phyloP scores from a whole-genome alignment of 371 early-diverging fungal genomes.

The Lichtheimia ornata region DNA sequence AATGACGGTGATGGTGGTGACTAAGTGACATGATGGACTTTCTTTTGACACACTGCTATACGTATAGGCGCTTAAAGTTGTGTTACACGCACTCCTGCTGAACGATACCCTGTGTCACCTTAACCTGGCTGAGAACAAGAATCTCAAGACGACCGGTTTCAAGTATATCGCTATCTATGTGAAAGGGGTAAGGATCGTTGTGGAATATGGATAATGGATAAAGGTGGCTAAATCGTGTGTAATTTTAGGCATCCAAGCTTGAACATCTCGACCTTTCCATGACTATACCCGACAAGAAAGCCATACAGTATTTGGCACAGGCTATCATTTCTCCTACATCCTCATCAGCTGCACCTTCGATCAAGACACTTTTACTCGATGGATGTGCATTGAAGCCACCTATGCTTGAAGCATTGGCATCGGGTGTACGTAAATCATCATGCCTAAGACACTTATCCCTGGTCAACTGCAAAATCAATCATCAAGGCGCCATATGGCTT shows the following conservation, averaged over 20 bases:
- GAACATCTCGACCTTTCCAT: conserved; percentile 32
- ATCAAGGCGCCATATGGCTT: conserved; percentile 58
- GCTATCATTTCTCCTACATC: conserved; percentile 32
- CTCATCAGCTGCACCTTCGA: conserved; percentile 24
- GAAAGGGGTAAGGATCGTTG: conserved; percentile 51
- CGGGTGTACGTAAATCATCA: conserved; percentile 53
- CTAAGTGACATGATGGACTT: background rate
- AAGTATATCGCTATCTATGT: conserved; percentile 70
- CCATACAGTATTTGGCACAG: conserved; percentile 55
- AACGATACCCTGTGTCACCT: conserved; percentile 54
- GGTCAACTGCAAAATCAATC: conserved; percentile 50
- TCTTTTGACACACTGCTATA: background rate
- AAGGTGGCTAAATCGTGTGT: background rate
- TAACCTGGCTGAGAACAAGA: conserved; percentile 58
- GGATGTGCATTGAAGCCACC: conserved; percentile 52
- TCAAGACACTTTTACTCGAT: conserved; percentile 60
- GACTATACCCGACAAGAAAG: conserved; percentile 54
- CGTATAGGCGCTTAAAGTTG: conserved; percentile 57
- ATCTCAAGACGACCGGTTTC: conserved; percentile 55
- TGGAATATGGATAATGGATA: no score
- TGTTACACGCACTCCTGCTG: conserved; percentile 61
- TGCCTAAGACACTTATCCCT: conserved; percentile 49
- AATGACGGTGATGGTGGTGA: background rate
- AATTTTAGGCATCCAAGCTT: conserved; percentile 26
- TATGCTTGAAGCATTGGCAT: conserved; percentile 56